Evolutionary conservation across 2,329 filamentous ascomycete genomes (phyloP), one percentile per base, ranked within the genome.

Genomic region (Scorias spongiosa): DNA sequence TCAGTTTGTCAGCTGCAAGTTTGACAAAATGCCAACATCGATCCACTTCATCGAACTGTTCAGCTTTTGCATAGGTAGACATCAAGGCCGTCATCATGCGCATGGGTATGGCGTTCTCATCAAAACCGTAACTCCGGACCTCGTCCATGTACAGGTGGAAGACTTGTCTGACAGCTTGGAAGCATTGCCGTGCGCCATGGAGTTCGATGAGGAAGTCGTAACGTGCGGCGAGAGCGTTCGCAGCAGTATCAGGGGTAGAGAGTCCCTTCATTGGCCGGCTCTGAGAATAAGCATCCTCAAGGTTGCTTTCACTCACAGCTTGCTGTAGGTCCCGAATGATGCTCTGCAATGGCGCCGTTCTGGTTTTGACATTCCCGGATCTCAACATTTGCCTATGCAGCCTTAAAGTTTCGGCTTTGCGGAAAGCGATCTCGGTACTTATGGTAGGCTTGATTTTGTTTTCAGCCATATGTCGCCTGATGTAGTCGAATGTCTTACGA

Each of bases 11-110:
- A 1, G 72, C 74, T 47, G 71, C 69, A 5, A 66, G 53, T 44
- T 81, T 70, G 2, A 78, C 71, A 20, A 79, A 59, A 1, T 72
- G 51, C 85, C 86, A 94, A 42, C 75, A 78, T 39, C 71, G 61
- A 48, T 76, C 71, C 15, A 89, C 77, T 42, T 75, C 69, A 5
- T 72, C 65, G 50, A 76, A 72, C 17, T 78, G 69, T 34, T 68
- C 63, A 14, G 78, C 72, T 42, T 69, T 65, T 38, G 76, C 64
- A 54, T 83, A 73, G 1, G 76, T 70, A 17, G 71, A 65, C 81
- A 94, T 88, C 46, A 89, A 62, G 8, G 79, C 71, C 41, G 70
- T 69, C 17, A 84, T 63, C 44, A 88, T 14, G 6, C 48, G 49
- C 36, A 58, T 44, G 2, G 50, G 50, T 10, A 48, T 46, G 26